Conservation (phyloP, 495 filamentous ascomycete genomes). For the Aspergillus hancockii region DNA sequence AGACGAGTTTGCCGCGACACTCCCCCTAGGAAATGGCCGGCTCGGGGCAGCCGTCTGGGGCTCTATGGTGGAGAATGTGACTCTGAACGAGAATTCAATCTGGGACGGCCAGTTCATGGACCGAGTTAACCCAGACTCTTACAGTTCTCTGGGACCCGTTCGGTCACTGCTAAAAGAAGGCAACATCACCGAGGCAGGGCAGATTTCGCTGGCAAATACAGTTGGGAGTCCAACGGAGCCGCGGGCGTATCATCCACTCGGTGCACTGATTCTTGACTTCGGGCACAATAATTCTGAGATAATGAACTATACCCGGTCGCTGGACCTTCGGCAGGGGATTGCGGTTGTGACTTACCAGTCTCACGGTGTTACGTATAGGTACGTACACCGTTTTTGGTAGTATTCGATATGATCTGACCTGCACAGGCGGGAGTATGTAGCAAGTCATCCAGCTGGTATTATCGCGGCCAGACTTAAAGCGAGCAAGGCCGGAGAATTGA, state of each 20-base stretch:
- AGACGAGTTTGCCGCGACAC: conserved; percentile 4
- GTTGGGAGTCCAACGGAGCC: conserved; percentile 31
- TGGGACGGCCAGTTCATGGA: conserved; percentile 44
- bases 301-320: conserved; percentile 30
- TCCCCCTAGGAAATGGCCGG: conserved; percentile 48
- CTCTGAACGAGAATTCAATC: conserved; percentile 49
- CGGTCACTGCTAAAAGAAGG: conserved; percentile 36
- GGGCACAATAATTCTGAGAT: conserved; percentile 22
- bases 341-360: conserved; percentile 30
- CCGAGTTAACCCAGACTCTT: conserved; percentile 34
- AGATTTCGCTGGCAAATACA: conserved; percentile 30
- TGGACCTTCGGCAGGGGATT: conserved; percentile 39
- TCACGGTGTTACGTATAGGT: conserved; percentile 33
- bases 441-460: conserved; percentile 37
- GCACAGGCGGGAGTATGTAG: conserved; percentile 19
- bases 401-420: neutral
- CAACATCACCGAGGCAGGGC: conserved; percentile 33
- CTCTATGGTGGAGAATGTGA: conserved; percentile 34
- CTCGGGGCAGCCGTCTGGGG: conserved; percentile 46
- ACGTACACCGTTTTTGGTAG: conserved; percentile 7
- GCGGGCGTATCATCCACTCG: conserved; percentile 39
- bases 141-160: conserved; percentile 23
- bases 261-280: conserved; percentile 38
- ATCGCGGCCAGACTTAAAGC: conserved; percentile 35
- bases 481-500: conserved; percentile 13